A percentile compares a stretch with the other conserved stretches of the same genome.
Evolutionary conservation across 208 protist genomes (phyloP).

Genomic region (Crithidia sp.): DNA sequence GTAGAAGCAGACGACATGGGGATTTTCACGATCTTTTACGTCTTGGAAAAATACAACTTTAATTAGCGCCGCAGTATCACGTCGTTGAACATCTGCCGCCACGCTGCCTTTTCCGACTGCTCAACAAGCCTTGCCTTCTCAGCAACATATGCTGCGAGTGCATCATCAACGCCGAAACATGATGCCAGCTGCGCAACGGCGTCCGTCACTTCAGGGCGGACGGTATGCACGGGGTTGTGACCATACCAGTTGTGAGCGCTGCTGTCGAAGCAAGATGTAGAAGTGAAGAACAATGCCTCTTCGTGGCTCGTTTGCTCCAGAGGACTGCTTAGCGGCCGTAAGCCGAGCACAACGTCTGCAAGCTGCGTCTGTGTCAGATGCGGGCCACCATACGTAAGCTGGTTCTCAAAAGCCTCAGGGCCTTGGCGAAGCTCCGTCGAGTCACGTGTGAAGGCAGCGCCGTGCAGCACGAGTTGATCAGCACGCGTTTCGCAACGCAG

Average conservation of each 20-base stretch:
- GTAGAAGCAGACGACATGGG: neutral
- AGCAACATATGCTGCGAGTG: slow-evolving; percentile 60
- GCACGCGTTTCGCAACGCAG: slow-evolving; percentile 30
- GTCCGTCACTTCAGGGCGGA: slow-evolving; percentile 45
- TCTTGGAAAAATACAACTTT: too few species aligned
- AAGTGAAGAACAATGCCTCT: slow-evolving; percentile 33
- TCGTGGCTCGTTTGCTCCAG: slow-evolving; percentile 16
- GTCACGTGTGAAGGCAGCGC: slow-evolving; percentile 33
- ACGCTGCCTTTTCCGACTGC: slow-evolving; percentile 25
- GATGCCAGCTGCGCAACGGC: slow-evolving; percentile 32
- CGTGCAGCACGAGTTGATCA: slow-evolving; percentile 45
- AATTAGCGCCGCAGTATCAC: neutral
- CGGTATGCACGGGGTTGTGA: slow-evolving; percentile 71
- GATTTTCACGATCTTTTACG: neutral
- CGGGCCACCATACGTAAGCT: slow-evolving; percentile 53
- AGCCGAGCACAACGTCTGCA: slow-evolving; percentile 35
- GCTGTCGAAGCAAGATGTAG: slow-evolving; percentile 15
- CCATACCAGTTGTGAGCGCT: slow-evolving; percentile 35
- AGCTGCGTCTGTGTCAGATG: slow-evolving; percentile 50
- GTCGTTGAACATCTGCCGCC: slow-evolving; percentile 14
- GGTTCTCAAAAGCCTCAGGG: slow-evolving; percentile 13
- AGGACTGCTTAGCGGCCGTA: slow-evolving; percentile 3
- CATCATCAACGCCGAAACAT: slow-evolving; percentile 59
- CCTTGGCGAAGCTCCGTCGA: slow-evolving; percentile 23
- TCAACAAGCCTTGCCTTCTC: slow-evolving; percentile 28